Evolutionary conservation across 2,329 filamentous ascomycete genomes (phyloP).

Genomic region (Sporothrix sp.): DNA sequence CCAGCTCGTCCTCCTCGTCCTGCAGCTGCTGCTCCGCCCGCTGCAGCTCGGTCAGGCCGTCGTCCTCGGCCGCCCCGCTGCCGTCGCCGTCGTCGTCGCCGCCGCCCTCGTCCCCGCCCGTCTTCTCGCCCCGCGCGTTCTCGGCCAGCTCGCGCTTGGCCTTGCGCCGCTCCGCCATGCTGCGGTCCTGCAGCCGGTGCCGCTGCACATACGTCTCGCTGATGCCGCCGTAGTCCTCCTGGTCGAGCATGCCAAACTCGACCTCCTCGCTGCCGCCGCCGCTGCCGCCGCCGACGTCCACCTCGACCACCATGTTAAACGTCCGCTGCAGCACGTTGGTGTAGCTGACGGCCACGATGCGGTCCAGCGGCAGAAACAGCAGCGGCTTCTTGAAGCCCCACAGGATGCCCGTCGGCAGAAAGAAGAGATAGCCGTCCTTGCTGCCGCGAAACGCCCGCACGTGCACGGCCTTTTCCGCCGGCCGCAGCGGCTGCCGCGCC

Average conservation of each 20-base stretch:
- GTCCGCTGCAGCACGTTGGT: constrained; percentile 58
- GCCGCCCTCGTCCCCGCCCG: constrained; percentile 29
- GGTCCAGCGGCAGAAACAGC: constrained; percentile 51
- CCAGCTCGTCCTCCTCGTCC: constrained; percentile 54
- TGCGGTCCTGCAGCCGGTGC: constrained; percentile 54
- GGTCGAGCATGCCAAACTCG: constrained; percentile 61
- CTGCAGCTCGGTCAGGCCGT: constrained; percentile 39
- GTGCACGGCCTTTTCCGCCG: constrained; percentile 53
- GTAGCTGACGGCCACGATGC: constrained; percentile 55
- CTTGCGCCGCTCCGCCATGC: constrained; percentile 58
- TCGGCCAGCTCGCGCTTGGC: constrained; percentile 54
- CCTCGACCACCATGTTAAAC: constrained; percentile 57
- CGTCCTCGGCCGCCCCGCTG: constrained; percentile 26
- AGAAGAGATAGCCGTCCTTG: constrained; percentile 60
- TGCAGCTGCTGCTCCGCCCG: constrained; percentile 42
- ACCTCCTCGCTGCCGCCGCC: constrained; percentile 46
- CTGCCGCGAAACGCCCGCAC: constrained; percentile 57
- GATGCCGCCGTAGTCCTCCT: constrained; percentile 56
- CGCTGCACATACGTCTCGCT: constrained; percentile 51
- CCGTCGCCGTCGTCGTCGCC: constrained; percentile 28
- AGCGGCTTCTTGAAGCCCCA: constrained; percentile 64
- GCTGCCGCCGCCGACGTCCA: constrained; percentile 33
- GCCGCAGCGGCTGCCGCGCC: constrained; percentile 47
- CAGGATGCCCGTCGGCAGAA: constrained; percentile 55
- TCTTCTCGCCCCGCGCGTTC: constrained; percentile 39